Evolutionary conservation across 139 green algal species (phyloP).

Genomic region (Chlamydomonas schloesseri): DNA sequence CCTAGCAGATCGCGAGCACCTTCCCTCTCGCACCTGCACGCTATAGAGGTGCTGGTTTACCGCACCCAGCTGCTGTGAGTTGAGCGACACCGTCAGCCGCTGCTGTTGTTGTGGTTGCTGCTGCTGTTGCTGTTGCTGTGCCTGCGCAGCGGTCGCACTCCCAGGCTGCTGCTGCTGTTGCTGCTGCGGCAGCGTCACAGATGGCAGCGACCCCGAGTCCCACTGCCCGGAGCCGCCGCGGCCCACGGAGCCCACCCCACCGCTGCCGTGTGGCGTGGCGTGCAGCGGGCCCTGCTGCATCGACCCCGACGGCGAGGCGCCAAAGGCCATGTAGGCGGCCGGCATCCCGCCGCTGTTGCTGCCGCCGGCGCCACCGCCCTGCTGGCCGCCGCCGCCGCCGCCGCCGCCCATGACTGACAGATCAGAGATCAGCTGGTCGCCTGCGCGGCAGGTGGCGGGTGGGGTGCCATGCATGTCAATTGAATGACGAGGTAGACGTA

Average conservation of each 20-base stretch:
- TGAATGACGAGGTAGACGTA: too few relatives aligned
- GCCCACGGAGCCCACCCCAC: not conserved
- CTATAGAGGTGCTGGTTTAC: constrained; percentile 53
- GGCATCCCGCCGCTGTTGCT: too few relatives aligned
- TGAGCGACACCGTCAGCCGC: constrained; percentile 26
- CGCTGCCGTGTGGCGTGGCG: not conserved
- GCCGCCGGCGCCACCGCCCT: too few relatives aligned
- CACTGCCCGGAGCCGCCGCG: not conserved
- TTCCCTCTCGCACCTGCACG: not conserved
- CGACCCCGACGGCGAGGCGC: too few relatives aligned
- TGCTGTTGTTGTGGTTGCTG: not conserved
- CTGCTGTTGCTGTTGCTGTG: not conserved
- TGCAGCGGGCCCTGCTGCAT: not conserved
- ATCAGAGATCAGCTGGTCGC: not conserved
- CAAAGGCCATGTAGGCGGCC: too few relatives aligned
- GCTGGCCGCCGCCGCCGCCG: too few relatives aligned
- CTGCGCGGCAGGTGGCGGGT: not conserved
- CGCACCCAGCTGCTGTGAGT: constrained; percentile 12
- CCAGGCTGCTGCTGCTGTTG: too few relatives aligned
- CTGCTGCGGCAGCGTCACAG: not conserved
- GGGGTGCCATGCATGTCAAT: too few relatives aligned
- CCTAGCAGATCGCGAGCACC: too few relatives aligned
- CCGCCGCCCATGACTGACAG: not conserved
- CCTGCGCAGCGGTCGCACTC: too few relatives aligned
- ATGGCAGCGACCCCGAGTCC: too few relatives aligned